Evolutionary conservation across 441 rosid species (phyloP).

Genomic region (Melastoma candidum): DNA sequence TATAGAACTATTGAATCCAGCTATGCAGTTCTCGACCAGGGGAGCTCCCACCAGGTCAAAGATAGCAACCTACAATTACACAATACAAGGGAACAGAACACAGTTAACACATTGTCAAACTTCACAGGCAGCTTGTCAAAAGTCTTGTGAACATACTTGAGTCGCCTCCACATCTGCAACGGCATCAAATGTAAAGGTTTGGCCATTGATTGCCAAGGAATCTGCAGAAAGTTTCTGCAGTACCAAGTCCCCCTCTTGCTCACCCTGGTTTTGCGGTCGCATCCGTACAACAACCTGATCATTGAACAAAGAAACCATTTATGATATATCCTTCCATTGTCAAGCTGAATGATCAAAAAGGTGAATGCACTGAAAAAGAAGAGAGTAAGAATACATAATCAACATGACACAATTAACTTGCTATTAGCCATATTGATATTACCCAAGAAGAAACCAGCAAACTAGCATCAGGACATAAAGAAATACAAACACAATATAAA

Average conservation of each 20-base stretch:
- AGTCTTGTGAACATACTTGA: slow-evolving; percentile 35
- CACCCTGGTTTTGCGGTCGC: slow-evolving; percentile 72
- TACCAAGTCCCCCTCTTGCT: slow-evolving; percentile 57
- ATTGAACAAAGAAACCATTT: neutral
- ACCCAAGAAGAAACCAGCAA: too few relatives aligned
- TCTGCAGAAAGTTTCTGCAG: slow-evolving; percentile 53
- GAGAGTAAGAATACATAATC: neutral
- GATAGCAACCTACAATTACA: slow-evolving; percentile 55
- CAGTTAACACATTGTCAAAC: slow-evolving; percentile 1
- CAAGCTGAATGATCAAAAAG: neutral
- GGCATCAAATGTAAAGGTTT: slow-evolving; percentile 81
- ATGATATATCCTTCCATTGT: neutral
- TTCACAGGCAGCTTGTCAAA: slow-evolving; percentile 4
- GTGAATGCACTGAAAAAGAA: neutral
- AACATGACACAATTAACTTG: too few relatives aligned
- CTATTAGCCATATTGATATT: too few relatives aligned
- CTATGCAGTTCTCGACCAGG: slow-evolving; percentile 91
- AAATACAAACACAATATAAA: too few relatives aligned
- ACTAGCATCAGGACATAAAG: too few relatives aligned
- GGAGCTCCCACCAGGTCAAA: slow-evolving; percentile 88
- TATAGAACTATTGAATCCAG: slow-evolving; percentile 98
- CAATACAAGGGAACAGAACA: slow-evolving; percentile 5
- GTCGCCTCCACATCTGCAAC: slow-evolving; percentile 73
- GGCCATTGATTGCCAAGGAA: slow-evolving; percentile 69
- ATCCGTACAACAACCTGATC: slow-evolving; percentile 77